A percentile compares a stretch with the other conserved stretches of the same genome.
Evolutionary conservation across 148 eudicot species (phyloP).

Genomic region (Rhododendron mucronatum): DNA sequence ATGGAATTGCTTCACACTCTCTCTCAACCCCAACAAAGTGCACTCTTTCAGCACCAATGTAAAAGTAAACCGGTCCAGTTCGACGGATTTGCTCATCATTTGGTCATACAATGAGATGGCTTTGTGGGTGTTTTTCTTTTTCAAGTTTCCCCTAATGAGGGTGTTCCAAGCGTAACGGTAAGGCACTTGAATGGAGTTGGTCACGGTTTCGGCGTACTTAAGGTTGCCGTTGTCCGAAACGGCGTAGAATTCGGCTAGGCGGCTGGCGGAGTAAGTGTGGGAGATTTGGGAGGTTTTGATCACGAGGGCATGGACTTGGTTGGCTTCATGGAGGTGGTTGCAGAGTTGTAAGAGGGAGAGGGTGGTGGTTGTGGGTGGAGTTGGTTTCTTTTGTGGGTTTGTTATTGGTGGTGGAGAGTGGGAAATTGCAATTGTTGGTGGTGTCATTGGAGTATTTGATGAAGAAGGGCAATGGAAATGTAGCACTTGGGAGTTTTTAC

Average conservation of each 20-base stretch:
- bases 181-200: constrained; percentile 13
- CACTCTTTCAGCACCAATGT: constrained; percentile 19
- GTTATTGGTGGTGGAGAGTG: neutral
- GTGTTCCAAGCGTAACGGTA: constrained; percentile 16
- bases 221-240: neutral
- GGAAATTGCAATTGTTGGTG: neutral
- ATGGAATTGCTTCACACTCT: constrained; percentile 8
- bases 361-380: neutral
- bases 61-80: constrained; percentile 12
- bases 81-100: constrained; percentile 11
- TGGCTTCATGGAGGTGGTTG: constrained; percentile 13
- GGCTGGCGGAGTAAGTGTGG: constrained; percentile 6
- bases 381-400: neutral
- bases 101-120: constrained; percentile 8
- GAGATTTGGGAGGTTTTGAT: constrained; percentile 17
- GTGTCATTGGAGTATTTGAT: neutral
- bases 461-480: neutral
- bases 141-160: constrained; percentile 15
- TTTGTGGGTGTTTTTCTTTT: constrained; percentile 1
- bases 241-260: constrained; percentile 17
- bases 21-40: neutral
- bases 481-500: neutral
- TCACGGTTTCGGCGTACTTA: constrained; percentile 6
- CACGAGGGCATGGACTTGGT: constrained; percentile 17
- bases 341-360: constrained; percentile 8